These are phyloP conservation scores for Mytilinidion resinicola DNA, from an alignment of 495 filamentous ascomycete species.

Conservation along the genomic window DNA sequence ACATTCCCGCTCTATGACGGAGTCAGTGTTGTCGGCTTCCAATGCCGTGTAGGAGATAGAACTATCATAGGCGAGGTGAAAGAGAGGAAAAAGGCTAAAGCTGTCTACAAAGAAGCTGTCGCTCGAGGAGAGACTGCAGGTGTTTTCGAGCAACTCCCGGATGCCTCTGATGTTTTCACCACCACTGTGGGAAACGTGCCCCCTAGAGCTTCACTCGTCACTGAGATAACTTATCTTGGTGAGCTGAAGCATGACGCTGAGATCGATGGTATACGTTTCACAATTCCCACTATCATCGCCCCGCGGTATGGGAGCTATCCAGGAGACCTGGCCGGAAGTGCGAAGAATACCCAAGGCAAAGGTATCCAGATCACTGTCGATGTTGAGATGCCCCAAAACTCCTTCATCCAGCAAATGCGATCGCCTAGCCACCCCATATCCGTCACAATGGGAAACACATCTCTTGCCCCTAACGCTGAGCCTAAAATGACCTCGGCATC, in stretches of 20 bases:
- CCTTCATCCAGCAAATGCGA: conserved; percentile 52
- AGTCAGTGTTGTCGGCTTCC: conserved; percentile 57
- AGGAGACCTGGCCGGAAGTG: conserved; percentile 22
- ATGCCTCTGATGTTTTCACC: conserved; percentile 57
- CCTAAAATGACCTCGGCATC: conserved; percentile 53
- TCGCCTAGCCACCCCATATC: conserved; percentile 64
- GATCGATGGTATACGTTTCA: conserved; percentile 57
- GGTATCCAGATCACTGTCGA: conserved; percentile 55
- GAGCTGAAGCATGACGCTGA: conserved; percentile 63
- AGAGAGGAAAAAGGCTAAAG: conserved; percentile 50
- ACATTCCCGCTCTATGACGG: conserved; percentile 64
- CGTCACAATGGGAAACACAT: conserved; percentile 54
- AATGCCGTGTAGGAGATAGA: conserved; percentile 46
- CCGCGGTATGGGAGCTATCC: conserved; percentile 57
- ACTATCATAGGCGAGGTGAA: conserved; percentile 56
- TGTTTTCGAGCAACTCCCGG: conserved; percentile 52
- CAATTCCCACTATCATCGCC: conserved; percentile 58
- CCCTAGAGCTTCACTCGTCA: conserved; percentile 42
- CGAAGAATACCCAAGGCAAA: conserved; percentile 21
- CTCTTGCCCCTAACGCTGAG: conserved; percentile 37
- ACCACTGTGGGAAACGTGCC: conserved; percentile 60
- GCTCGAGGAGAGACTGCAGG: conserved; percentile 53
- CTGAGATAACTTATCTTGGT: conserved; percentile 57
- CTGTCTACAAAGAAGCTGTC: conserved; percentile 51
- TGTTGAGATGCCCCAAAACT: conserved; percentile 49